Evolutionary conservation across 2,329 filamentous ascomycete species (phyloP).

Genomic region (Neofusicoccum cordaticola): DNA sequence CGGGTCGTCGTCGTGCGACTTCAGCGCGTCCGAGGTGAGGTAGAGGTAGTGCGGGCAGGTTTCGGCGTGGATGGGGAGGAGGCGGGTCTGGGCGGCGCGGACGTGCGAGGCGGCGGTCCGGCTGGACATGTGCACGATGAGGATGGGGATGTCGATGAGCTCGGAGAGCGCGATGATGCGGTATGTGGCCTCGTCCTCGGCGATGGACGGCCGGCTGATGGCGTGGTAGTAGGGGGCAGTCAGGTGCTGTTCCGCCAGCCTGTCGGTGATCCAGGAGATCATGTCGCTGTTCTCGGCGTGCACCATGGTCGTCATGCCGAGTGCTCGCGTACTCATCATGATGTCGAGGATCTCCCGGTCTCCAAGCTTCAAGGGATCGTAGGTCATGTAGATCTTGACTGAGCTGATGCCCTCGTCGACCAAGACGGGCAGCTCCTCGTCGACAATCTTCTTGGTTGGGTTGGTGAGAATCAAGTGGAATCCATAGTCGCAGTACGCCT

Average conservation of each 20-base stretch:
- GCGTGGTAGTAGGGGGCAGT: conserved; percentile 49
- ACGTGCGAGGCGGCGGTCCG: conserved; percentile 33
- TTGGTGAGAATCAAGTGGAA: conserved; percentile 54
- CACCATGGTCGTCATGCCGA: conserved; percentile 50
- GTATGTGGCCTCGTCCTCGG: conserved; percentile 44
- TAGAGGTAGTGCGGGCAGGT: conserved; percentile 39
- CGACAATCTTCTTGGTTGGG: conserved; percentile 41
- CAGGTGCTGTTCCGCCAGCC: conserved; percentile 29
- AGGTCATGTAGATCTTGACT: conserved; percentile 55
- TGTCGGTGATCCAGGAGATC: conserved; percentile 49
- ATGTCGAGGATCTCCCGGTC: conserved; percentile 49
- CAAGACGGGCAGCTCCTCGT: conserved; percentile 42
- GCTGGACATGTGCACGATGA: conserved; percentile 54
- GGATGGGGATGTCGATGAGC: conserved; percentile 50
- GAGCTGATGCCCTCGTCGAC: conserved; percentile 46
- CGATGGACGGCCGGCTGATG: conserved; percentile 20
- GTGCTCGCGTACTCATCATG: conserved; percentile 45
- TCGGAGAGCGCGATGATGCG: conserved; percentile 51
- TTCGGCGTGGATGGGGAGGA: conserved; percentile 37
- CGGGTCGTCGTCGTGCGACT: conserved; percentile 30
- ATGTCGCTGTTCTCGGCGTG: conserved; percentile 51
- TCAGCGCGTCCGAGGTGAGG: conserved; percentile 31
- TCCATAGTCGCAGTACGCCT: conserved; percentile 57
- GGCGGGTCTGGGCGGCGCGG: conserved; percentile 31
- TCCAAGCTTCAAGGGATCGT: conserved; percentile 47